Evolutionary conservation across 1,139 yeast genomes (phyloP), one percentile per base, ranked within the genome.

Genomic region (Pichia sp.): DNA sequence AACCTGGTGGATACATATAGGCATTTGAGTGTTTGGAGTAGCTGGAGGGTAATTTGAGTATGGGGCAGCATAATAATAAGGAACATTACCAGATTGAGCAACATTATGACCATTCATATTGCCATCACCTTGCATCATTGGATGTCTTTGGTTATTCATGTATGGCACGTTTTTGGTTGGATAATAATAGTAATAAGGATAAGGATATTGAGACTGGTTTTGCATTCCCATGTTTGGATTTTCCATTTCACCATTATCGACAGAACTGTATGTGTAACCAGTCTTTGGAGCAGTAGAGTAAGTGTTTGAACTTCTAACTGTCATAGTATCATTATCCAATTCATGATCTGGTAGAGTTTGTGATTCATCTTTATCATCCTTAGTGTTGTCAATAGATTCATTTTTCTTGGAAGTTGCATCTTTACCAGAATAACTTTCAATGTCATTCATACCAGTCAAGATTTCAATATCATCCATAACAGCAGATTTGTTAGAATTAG

Each of bases 201-300:
- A 49, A 17, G 55, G 62, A 20, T 50, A 53, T 15, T 40, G 40
- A 3, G 55, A 40, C 22, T 45, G 51, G n/a, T 48, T 47, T 28
- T 7, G 31, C 31, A 28, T 28, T 15, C 40, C 32, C 22, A 30
- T 33, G 22, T 38, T 35, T 4, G 17, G 6, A 8, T 21, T 32
- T 18, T 42, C 47, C 37, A 42, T 45, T 32, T 58, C 62, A 17
- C 47, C 56, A 18, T 51, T 57, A 45, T 59, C 65, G 21, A 53
- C 51, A 2, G 65, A 58, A 11, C 60, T 57, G 33, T 53, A 55
- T 4, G 65, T 59, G 37, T 61, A 58, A 4, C 49, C 55, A 7
- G 63, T 57, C 47, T 55, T 60, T 6, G 60, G 59, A 11, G 55
- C 58, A 5, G 57, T 56, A 28, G 63, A 60, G 45, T 52, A 57